These are phyloP conservation scores for Kregervanrija fluxuum DNA, from an alignment of 805 yeast genomes.

Conservation along the genomic window DNA sequence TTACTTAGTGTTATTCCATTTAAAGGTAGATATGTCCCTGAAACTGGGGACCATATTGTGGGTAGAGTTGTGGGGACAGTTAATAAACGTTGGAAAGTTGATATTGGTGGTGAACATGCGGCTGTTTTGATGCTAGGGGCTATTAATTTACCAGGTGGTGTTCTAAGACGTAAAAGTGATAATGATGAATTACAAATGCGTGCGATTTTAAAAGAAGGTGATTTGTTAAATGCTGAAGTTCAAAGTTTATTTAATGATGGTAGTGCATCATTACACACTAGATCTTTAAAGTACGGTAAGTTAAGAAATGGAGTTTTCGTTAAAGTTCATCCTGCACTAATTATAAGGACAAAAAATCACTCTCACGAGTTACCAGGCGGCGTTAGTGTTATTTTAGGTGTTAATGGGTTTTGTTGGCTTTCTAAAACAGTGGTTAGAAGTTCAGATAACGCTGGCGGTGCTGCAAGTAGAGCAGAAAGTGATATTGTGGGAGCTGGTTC, in stretches of 20 bases:
- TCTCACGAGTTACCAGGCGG: constrained; percentile 90
- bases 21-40: constrained; percentile 84
- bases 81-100: constrained; percentile 92
- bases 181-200: constrained; percentile 97
- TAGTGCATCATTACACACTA: constrained; percentile 86
- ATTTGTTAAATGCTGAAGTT: constrained; percentile 90
- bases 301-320: constrained; percentile 83
- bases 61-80: constrained; percentile 95
- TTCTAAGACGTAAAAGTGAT: constrained; percentile 86
- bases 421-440: constrained; percentile 47
- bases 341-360: constrained; percentile 83
- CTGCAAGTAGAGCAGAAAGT: constrained; percentile 28
- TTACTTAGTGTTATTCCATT: constrained; percentile 80
- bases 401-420: constrained; percentile 92
- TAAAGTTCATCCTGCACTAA: constrained; percentile 72
- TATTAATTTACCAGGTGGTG: constrained; percentile 96
- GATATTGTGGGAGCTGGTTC: constrained; percentile 26
- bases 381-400: constrained; percentile 84
- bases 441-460: constrained; percentile 1
- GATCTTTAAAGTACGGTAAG: constrained; percentile 93
- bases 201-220: constrained; percentile 89
- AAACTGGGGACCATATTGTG: constrained; percentile 92
- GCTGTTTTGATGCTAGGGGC: constrained; percentile 92
- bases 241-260: constrained; percentile 88
- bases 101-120: constrained; percentile 90